Base-by-base conservation (phyloP, 2,329 filamentous ascomycete genomes). In the Curvularia verruculosa region DNA sequence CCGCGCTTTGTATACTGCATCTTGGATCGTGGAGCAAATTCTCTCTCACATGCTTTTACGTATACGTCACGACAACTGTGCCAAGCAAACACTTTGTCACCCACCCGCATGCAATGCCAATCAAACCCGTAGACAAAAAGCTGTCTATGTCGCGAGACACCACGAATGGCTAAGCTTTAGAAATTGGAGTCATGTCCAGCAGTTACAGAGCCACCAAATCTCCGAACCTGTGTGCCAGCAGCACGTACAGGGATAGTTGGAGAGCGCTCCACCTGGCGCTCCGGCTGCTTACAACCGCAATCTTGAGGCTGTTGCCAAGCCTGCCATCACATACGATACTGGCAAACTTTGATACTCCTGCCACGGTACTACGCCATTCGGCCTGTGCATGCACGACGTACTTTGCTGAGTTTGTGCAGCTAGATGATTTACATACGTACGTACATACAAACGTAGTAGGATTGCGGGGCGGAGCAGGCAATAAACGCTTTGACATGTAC, bases 381-480 rank as follows among this genome's bases (percentile, higher is more conserved):
- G 39, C 29, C 24, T 50, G 28, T 49, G 41, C 36, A 34, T 48
- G 47, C 49, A 56, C 56, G 24, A 45, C 52, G 51, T 40, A 18
- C 41, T 18, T 21, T 21, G 21, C 31, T 49, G 12, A 24, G 18
- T 28, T 49, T 29, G 44, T 49, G 56, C 44, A 46, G 40, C 47
- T 36, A 24, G 26, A 1, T n/a, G 26, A n/a, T 15, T 13, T n/a
- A 24, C 39, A 9, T 9, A n/a, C 24, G 21, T 41, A 26, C 18
- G 28, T 29, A 26, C 24, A 26, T 26, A 26, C 24, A 4, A n/a
- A 26, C 24, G 8, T 29, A 45, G n/a, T 49, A 55, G 50, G 47
- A 47, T 49, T 52, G 37, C 19, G 48, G 24, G 29, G 56, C 52
- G 56, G n/a, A n/a, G n/a, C 56, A 46, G 52, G 37, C 34, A 56